Evolutionary conservation across 2,329 filamentous ascomycete species (phyloP).

Genomic region (Epicoccum sorghinum): DNA sequence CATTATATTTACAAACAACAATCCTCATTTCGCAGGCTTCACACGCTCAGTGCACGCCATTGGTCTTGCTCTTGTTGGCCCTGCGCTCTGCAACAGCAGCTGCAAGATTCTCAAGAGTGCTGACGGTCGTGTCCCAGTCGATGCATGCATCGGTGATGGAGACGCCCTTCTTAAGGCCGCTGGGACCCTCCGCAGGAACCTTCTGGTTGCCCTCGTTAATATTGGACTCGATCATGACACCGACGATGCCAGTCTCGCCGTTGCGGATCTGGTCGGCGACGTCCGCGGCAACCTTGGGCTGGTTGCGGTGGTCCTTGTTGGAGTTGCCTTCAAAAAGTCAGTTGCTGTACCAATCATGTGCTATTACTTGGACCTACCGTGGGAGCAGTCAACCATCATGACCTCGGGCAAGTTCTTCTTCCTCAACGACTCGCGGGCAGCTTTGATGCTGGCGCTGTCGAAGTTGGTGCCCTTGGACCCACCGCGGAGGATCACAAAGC

Average conservation of each 20-base stretch:
- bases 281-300: conserved; percentile 86
- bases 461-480: conserved; percentile 93
- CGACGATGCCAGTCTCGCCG: conserved; percentile 87
- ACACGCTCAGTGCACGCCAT: conserved; percentile 32
- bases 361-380: conserved; percentile 64
- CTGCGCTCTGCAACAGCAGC: conserved; percentile 80
- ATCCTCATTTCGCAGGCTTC: not conserved
- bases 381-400: conserved; percentile 98
- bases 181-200: conserved; percentile 80
- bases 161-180: conserved; percentile 82
- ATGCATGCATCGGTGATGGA: conserved; percentile 98
- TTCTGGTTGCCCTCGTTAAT: conserved; percentile 84
- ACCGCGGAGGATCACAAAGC: conserved; percentile 93
- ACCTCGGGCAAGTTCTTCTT: conserved; percentile 86
- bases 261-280: conserved; percentile 85
- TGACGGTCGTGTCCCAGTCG: conserved; percentile 83
- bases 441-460: conserved; percentile 81
- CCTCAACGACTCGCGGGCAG: conserved; percentile 75
- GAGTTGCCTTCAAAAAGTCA: conserved; percentile 75
- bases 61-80: conserved; percentile 47
- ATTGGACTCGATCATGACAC: conserved; percentile 99
- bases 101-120: conserved; percentile 83
- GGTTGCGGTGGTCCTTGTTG: conserved; percentile 95
- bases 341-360: not conserved
- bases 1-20: conserved; percentile 20